Percentiles rank a stretch among this genome's conserved stretches.
Evolutionary conservation across 2,329 filamentous ascomycete species (phyloP).

Genomic region (Moelleriella libera): DNA sequence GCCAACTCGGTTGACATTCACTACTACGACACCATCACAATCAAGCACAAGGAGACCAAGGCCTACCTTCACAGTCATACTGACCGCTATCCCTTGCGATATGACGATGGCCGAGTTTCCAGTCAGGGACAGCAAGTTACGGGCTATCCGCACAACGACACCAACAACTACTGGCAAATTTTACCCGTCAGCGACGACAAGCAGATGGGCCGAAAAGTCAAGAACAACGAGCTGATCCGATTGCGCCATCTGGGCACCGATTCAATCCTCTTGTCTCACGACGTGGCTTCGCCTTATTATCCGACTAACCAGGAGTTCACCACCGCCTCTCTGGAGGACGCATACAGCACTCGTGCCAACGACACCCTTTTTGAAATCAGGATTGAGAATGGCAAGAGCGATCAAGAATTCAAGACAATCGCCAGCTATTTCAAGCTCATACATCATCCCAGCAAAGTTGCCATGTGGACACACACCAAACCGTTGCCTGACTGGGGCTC

Average conservation of each 20-base stretch:
- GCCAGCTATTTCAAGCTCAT: slow-evolving; percentile 92
- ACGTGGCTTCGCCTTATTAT: slow-evolving; percentile 90
- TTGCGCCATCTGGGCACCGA: slow-evolving; percentile 80
- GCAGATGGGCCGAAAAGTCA: slow-evolving; percentile 49
- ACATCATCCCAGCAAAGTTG: slow-evolving; percentile 87
- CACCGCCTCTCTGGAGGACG: slow-evolving; percentile 59
- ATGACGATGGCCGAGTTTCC: slow-evolving; percentile 93
- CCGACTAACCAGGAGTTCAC: slow-evolving; percentile 99
- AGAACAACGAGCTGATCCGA: slow-evolving; percentile 74
- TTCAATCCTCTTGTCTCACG: slow-evolving; percentile 77
- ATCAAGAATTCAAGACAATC: slow-evolving; percentile 78
- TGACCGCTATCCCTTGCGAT: slow-evolving; percentile 80
- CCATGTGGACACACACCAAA: slow-evolving; percentile 96
- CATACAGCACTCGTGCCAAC: slow-evolving; percentile 59
- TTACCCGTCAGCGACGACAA: slow-evolving; percentile 52
- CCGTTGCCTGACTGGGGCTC: slow-evolving; percentile 95
- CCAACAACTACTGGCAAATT: slow-evolving; percentile 97
- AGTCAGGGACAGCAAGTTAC: slow-evolving; percentile 97
- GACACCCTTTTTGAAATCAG: slow-evolving; percentile 90
- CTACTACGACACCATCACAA: slow-evolving; percentile 77
- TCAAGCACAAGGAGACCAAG: slow-evolving; percentile 96
- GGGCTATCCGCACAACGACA: slow-evolving; percentile 94
- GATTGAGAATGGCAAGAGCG: slow-evolving; percentile 71
- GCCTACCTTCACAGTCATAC: slow-evolving; percentile 88
- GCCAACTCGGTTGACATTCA: slow-evolving; percentile 74